Evolutionary conservation across 495 filamentous ascomycete genomes (phyloP).

Genomic region (Aspergillus steynii): DNA sequence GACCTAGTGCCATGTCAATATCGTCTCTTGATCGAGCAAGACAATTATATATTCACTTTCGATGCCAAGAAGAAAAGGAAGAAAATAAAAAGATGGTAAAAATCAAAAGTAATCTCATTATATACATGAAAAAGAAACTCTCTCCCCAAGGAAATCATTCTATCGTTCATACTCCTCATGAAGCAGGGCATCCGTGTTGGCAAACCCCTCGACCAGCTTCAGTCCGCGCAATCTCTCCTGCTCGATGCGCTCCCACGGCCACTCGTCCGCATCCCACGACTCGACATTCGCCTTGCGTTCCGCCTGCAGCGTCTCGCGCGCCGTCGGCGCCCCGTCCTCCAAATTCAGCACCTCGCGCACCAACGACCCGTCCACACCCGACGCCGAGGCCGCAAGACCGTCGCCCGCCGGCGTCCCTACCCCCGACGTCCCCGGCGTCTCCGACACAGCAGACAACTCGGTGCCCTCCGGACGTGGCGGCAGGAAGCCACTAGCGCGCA

Average conservation of each 20-base stretch:
- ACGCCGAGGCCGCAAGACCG: constrained; percentile 31
- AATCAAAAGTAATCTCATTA: background rate
- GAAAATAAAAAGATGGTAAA: background rate
- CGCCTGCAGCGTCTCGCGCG: constrained; percentile 27
- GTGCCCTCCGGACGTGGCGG: constrained; percentile 29
- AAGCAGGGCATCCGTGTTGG: constrained; percentile 49
- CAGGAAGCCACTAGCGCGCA: constrained; percentile 68
- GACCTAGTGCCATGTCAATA: too few species aligned
- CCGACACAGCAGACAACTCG: constrained; percentile 1
- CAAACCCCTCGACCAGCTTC: constrained; percentile 52
- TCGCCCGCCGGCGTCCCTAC: constrained; percentile 38
- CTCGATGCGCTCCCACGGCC: constrained; percentile 59
- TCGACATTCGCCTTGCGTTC: constrained; percentile 36
- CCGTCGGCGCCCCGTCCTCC: constrained; percentile 30
- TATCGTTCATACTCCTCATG: constrained; percentile 40
- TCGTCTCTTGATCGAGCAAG: too few species aligned
- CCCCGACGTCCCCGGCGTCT: constrained; percentile 33
- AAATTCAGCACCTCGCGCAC: constrained; percentile 41
- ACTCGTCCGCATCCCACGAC: constrained; percentile 43
- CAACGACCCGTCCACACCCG: constrained; percentile 36
- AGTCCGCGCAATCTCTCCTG: constrained; percentile 56
- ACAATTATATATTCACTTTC: too few species aligned
- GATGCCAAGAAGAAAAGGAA: too few species aligned
- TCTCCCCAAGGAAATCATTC: background rate
- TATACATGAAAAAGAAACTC: constrained; percentile 2